Evolutionary conservation across 208 protist genomes (phyloP).

Genomic region (Acanthamoeba culbertsoni): DNA sequence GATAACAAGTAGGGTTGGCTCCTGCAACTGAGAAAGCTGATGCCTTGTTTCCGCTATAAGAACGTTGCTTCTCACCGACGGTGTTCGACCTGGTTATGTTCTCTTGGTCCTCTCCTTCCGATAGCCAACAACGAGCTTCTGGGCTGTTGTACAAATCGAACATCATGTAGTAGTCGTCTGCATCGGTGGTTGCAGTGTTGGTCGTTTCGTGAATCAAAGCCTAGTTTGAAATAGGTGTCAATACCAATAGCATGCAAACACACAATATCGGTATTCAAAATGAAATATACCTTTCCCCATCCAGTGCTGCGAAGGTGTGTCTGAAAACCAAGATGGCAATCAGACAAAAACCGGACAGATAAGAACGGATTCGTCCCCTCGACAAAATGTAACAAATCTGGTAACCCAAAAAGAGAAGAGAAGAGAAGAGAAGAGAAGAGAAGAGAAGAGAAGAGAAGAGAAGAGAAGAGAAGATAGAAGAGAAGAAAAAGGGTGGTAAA

Average conservation of each 20-base stretch:
- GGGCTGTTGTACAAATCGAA: background rate
- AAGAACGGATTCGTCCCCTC: background rate
- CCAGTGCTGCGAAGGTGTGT: background rate
- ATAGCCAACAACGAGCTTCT: background rate
- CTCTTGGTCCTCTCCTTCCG: background rate
- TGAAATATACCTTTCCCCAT: constrained; percentile 12
- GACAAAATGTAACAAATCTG: background rate
- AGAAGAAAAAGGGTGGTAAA: background rate
- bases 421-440: background rate
- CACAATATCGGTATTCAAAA: background rate
- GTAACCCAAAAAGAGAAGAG: background rate
- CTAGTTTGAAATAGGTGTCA: background rate
- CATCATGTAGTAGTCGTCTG: constrained; percentile 17
- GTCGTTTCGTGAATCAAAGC: constrained; percentile 39
- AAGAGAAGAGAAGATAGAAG: background rate
- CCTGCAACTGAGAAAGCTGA: background rate
- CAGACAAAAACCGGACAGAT: background rate
- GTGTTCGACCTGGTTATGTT: background rate
- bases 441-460: background rate
- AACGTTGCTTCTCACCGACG: background rate
- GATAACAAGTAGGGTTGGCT: background rate
- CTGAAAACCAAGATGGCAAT: constrained; percentile 1
- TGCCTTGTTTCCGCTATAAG: background rate
- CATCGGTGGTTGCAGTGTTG: background rate
- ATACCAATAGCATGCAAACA: too few species aligned